Percentiles rank a stretch among this genome's conserved stretches.
phyloP scores from a whole-genome alignment of 345 rosid genomes.

The Heritiera littoralis region DNA sequence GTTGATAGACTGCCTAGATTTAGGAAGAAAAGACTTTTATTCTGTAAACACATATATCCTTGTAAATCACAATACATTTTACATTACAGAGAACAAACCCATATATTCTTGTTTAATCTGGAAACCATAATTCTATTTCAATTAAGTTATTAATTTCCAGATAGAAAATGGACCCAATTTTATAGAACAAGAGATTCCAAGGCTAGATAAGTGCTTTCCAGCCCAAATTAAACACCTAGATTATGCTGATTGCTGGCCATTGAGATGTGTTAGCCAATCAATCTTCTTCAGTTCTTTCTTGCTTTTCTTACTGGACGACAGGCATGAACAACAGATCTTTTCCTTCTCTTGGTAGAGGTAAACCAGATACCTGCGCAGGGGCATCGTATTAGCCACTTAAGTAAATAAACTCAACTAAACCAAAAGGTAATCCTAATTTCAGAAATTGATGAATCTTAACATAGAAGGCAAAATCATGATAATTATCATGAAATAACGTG shows the following conservation, averaged over 20 bases:
- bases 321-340: slow-evolving; percentile 15
- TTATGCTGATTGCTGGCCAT: background rate
- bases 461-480: background rate
- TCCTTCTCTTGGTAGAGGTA: slow-evolving; percentile 23
- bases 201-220: background rate
- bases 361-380: slow-evolving; percentile 41
- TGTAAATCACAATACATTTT: background rate
- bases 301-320: background rate
- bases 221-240: background rate
- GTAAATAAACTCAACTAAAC: slow-evolving; percentile 13
- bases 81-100: too few species aligned
- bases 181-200: background rate
- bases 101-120: too few species aligned
- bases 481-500: background rate
- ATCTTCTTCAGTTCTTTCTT: background rate
- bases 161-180: background rate
- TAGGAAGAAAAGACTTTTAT: background rate
- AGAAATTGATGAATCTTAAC: background rate
- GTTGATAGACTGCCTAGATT: background rate
- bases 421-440: background rate
- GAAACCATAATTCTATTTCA: too few species aligned
- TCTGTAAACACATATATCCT: background rate
- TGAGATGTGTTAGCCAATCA: background rate
- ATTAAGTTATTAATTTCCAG: too few species aligned
- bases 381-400: slow-evolving; percentile 1